phyloP scores from a whole-genome alignment of 129 eudicot species.

The Escallonia herrerae region DNA sequence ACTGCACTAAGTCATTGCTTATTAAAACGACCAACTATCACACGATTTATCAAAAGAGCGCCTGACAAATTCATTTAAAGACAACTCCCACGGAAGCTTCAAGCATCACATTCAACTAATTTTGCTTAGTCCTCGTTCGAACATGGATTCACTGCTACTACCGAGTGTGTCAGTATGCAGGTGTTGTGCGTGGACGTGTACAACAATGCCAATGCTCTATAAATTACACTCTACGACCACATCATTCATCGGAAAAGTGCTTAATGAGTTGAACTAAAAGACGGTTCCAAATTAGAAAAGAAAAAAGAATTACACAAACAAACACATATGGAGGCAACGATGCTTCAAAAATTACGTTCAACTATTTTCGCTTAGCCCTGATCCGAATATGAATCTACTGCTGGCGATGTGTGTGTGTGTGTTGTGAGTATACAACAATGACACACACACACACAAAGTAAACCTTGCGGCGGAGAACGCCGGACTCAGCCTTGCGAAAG shows the following conservation, averaged over 20 bases:
- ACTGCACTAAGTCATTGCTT: not conserved
- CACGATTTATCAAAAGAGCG: not conserved
- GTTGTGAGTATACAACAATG: too few species aligned
- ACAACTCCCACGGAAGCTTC: not conserved
- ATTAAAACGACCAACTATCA: not conserved
- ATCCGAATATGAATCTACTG: not conserved
- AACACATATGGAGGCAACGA: not conserved
- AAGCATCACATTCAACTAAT: slow-evolving; percentile 7
- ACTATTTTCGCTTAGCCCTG: not conserved
- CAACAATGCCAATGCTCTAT: not conserved
- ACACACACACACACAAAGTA: not conserved
- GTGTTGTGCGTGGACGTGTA: not conserved
- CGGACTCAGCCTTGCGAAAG: slow-evolving; percentile 59
- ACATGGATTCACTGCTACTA: too few species aligned
- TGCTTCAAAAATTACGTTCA: slow-evolving; percentile 5
- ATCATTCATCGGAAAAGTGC: not conserved
- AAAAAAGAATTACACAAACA: not conserved
- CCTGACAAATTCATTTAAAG: not conserved
- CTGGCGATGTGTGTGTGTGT: too few species aligned
- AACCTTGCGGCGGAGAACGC: slow-evolving; percentile 68
- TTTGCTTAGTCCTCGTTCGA: not conserved
- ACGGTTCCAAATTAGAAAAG: not conserved
- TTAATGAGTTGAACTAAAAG: not conserved
- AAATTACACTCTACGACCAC: not conserved
- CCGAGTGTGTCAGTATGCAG: not conserved